Base-by-base conservation (phyloP, 495 filamentous ascomycete species). In the Astrothelium macrocarpum region DNA sequence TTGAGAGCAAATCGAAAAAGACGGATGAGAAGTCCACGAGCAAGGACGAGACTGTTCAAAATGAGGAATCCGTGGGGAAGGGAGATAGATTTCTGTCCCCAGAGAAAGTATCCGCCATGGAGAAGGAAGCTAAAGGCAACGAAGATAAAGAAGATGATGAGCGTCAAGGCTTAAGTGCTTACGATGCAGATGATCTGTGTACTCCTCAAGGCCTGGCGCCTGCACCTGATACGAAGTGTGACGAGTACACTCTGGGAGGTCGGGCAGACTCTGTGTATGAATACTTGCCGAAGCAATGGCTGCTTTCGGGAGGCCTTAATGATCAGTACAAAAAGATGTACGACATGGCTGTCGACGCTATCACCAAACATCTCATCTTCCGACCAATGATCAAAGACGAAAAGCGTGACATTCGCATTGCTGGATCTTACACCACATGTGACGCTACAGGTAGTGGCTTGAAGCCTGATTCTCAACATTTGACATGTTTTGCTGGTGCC, bases 241-340 rank as follows among this genome's bases (percentile, higher is more conserved):
- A 78, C 34, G 64, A 78, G 43, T 97, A 86, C 68, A 87, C 84
- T 0, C 81, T 97, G 72, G 95, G 91, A 53, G 91, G 87, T 62
- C 84, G 85, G 74, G 87, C 91, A 62, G 94, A 97, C 72, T 96
- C 90, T 18, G 85, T 90, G 1, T 97, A 97, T 72, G 94, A 98
- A 72, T 98, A 98, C 72, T 81, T 98, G 60, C 88, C 95, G 28
- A 98, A 98, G 71, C 75, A 86, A 71, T 87, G 80, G 70, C 66
- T 87, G 5, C 83, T 98, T 28, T 82, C 97, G 16, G 95, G 94
- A 62, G 95, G 93, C 12, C 75, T 85, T 29, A 87, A 85, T 61
- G 81, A 86, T 2, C 90, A 95, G 73, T 98, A 98, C 72, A 81
- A 80, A 61, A 80, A 77, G 16, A 87, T 97, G 87, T 95, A 97